Base-by-base conservation (phyloP, 306 rosid genomes). In the Leucaena leucocephala region DNA sequence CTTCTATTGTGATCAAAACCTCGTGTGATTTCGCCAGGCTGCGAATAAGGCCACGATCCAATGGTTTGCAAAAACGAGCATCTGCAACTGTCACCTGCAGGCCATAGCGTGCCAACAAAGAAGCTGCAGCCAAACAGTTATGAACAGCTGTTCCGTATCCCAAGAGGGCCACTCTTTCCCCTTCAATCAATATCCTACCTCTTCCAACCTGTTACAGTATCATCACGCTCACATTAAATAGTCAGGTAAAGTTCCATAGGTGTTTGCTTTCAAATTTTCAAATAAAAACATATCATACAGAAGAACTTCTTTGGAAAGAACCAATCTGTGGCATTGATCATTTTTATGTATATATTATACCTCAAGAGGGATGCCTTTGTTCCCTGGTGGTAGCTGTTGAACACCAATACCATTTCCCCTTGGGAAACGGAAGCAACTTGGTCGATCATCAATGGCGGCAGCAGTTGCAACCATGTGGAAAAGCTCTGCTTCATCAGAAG, bases 1-100 rank as follows among this genome's bases (percentile, higher is more conserved):
- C 99, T 88, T 95, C 98, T 4, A 95, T 90, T 0, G 99, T 95
- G 84, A 95, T 88, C 81, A 95, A 49, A 83, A 90, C 78, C 70
- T 93, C 96, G 2, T 95, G 99, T 8, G 93, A 89, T 84, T 89
- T 95, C 3, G 94, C 97, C 2, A 95, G 93, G 72, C 85, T 83
- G 61, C 99, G 96, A 68, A 95, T 88, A 48, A 95, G 88, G 61
- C 89, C 68, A 22, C 61, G 91, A 45, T 93, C 99, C 74, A 95
- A 83, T 19, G 99, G 99, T 78, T 93, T 95, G 90, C 99, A 93
- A 83, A 96, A 96, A 46, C 99, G 94, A 21, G 96, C 99, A 82
- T 96, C 87, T 0, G 75, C 88, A 58, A 92, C 92, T 0, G 95
- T 92, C 62, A 86, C 72, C 7, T n/a, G 72, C 80, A 92, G 69